Evolutionary conservation across 2,329 filamentous ascomycete genomes (phyloP), one percentile per base, ranked within the genome.

Genomic region (Sporothrix schenckii): DNA sequence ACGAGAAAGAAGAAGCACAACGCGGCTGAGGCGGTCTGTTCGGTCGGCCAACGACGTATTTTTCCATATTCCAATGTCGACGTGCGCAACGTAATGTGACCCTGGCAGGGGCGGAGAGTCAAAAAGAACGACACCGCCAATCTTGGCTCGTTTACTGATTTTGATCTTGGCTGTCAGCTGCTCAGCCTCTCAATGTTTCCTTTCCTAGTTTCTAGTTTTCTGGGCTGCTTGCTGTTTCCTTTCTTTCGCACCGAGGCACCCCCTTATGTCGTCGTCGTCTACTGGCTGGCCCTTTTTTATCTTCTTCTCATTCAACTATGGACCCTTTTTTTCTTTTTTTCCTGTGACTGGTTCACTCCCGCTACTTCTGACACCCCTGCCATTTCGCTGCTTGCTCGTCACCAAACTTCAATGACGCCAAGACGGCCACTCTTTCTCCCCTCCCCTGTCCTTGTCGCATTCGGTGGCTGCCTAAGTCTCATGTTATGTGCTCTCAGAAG

Each of bases 91-190:
- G 44, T 21, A 65, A 49, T 65, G 27, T 50, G 50, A 65, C 61
- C 44, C 44, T 50, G 44, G 44, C 27, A 39, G 24, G 54, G 24
- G 41, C 60, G 19, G 60, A 47, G 21, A 49, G 21, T 27, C n/a
- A n/a, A 47, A 16, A n/a, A 47, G 21, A 63, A 30, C 56, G n/a
- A 61, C 39, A 24, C 34, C 39, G 56, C 56, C 56, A 39, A 61
- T 63, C 58, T 16, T 63, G 58, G 19, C 41, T 65, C 60, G 60
- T 65, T 65, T 65, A 49, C 60, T 49, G 14, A 30, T n/a, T 65
- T 65, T 6, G 13, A 30, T 65, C 60, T 30, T 65, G 60, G 60
- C 21, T 49, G 27, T 0, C 19, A 9, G 39, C 44, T 63, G 60
- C 60, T 63, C 60, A 63, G 60, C 60, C 61, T 63, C 39, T 2